Conservation (phyloP, 2,329 filamentous ascomycete genomes). For the Sporothrix luriei region DNA sequence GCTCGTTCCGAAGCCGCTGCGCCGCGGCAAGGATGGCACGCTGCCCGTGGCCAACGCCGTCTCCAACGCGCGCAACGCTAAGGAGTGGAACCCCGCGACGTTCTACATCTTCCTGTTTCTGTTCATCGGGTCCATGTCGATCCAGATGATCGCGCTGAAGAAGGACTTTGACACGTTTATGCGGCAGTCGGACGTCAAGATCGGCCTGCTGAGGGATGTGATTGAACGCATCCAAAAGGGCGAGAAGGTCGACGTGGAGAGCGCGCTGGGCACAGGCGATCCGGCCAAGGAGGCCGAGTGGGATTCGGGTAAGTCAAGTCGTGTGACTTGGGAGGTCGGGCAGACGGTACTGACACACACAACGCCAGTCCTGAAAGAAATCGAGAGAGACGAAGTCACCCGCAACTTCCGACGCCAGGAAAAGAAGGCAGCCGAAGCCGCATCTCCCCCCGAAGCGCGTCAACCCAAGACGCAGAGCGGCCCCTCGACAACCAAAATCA, state of each 20-base stretch:
- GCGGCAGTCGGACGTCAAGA: constrained; percentile 76
- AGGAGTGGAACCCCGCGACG: constrained; percentile 77
- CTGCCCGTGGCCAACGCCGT: constrained; percentile 39
- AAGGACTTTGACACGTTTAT: constrained; percentile 73
- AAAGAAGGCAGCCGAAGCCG: constrained; percentile 43
- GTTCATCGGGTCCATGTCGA: constrained; percentile 92
- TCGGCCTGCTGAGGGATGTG: constrained; percentile 74
- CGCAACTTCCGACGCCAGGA: constrained; percentile 52
- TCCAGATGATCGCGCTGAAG: constrained; percentile 82
- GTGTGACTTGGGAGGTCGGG: neutral
- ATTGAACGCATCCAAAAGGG: constrained; percentile 70
- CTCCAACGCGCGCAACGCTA: constrained; percentile 52
- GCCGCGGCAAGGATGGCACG: constrained; percentile 46
- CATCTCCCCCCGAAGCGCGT: constrained; percentile 25
- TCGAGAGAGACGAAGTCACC: constrained; percentile 63
- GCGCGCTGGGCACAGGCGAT: constrained; percentile 76
- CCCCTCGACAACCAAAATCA: constrained; percentile 27
- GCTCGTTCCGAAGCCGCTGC: constrained; percentile 68
- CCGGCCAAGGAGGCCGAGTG: constrained; percentile 76
- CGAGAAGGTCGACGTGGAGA: constrained; percentile 83
- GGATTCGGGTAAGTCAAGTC: constrained; percentile 68
- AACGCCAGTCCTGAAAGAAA: constrained; percentile 61
- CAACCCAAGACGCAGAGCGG: neutral
- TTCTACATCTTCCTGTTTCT: constrained; percentile 82
- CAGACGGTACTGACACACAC: neutral